These are phyloP conservation scores for Rhypophila decipiens DNA, from an alignment of 495 filamentous ascomycete genomes.

Conservation along the genomic window DNA sequence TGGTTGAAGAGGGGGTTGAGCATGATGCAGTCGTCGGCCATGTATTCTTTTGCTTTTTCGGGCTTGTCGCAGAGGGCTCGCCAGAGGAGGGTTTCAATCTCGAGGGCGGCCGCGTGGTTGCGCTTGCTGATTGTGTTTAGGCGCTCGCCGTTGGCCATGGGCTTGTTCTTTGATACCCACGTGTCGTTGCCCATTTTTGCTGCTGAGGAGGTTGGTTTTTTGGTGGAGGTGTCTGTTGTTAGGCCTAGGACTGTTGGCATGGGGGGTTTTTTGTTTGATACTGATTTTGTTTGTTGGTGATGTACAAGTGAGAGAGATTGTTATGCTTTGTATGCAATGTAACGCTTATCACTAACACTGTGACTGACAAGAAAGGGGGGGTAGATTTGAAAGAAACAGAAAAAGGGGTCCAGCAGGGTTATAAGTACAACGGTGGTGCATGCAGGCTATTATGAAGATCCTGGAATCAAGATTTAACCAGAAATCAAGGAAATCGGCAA, in stretches of 20 bases:
- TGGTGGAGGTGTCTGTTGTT: constrained; percentile 19
- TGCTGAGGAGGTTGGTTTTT: background rate
- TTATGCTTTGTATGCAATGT: background rate
- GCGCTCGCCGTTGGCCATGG: constrained; percentile 10
- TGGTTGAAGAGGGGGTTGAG: constrained; percentile 27
- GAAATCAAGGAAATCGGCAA: constrained; percentile 10
- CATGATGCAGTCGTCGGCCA: constrained; percentile 32
- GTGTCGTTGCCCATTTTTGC: background rate
- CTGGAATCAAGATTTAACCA: too few relatives aligned
- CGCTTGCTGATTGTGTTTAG: constrained; percentile 33
- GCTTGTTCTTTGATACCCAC: background rate
- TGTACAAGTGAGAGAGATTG: background rate
- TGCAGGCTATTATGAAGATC: too few relatives aligned
- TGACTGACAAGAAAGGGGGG: background rate
- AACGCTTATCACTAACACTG: background rate
- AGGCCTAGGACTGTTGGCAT: constrained; percentile 24
- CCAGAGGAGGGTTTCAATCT: constrained; percentile 30
- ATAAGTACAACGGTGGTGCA: too few relatives aligned
- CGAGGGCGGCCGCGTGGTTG: constrained; percentile 29
- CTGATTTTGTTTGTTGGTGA: background rate
- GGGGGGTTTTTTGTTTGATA: background rate
- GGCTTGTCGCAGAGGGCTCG: constrained; percentile 30
- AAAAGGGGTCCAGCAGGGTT: background rate
- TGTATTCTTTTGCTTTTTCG: constrained; percentile 23
- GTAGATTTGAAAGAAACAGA: background rate